Conservation (phyloP, 2,329 filamentous ascomycete genomes). For the Zalaria obscura region DNA sequence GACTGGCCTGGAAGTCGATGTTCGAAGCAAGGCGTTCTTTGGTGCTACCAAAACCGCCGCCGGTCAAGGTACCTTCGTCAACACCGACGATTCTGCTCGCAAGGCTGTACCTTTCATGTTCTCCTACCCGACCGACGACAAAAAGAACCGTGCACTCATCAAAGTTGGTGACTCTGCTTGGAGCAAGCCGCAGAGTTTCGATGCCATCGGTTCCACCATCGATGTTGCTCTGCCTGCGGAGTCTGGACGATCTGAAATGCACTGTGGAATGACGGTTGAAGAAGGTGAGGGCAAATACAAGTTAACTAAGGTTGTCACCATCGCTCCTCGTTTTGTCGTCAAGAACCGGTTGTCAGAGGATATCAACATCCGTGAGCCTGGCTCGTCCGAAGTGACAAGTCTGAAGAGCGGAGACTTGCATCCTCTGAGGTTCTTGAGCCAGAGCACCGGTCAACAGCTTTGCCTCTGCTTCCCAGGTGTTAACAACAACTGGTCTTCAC, state of each 20-base stretch:
- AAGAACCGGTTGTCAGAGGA: conserved; percentile 88
- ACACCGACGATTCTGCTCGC: conserved; percentile 39
- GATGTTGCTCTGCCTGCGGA: conserved; percentile 72
- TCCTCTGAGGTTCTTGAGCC: conserved; percentile 80
- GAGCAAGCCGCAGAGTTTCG: conserved; percentile 97
- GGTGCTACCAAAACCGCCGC: conserved; percentile 70
- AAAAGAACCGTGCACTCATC: conserved; percentile 76
- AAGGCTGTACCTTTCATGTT: conserved; percentile 91
- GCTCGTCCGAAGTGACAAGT: conserved; percentile 71
- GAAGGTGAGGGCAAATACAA: conserved; percentile 96
- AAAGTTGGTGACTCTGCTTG: conserved; percentile 83
- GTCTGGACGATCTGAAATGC: conserved; percentile 64
- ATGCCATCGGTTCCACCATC: conserved; percentile 85
- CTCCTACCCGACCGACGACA: conserved; percentile 77
- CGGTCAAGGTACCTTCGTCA: conserved; percentile 55
- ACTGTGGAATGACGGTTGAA: conserved; percentile 76
- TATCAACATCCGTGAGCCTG: conserved; percentile 79
- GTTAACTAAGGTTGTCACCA: conserved; percentile 85
- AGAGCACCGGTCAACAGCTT: conserved; percentile 70
- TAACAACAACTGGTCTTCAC: conserved; percentile 94
- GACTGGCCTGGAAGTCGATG: conserved; percentile 75
- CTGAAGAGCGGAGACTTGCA: conserved; percentile 66
- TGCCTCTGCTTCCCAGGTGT: conserved; percentile 87
- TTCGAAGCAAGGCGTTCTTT: conserved; percentile 79
- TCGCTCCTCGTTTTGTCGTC: conserved; percentile 82